phyloP scores from a whole-genome alignment of 140 eudicot genomes.

The Anethum foeniculum region DNA sequence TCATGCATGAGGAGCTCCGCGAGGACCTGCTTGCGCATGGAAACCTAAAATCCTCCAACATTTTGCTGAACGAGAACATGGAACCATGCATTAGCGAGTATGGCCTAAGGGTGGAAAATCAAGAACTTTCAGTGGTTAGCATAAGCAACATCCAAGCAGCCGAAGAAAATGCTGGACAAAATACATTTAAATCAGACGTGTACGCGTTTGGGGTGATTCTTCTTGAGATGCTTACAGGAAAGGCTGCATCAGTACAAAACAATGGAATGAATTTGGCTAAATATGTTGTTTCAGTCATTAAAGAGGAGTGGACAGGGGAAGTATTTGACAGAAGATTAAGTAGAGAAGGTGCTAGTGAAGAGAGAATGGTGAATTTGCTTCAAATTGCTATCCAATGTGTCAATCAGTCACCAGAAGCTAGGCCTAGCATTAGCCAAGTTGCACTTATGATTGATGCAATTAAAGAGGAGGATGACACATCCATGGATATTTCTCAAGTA shows the following conservation, averaged over 20 bases:
- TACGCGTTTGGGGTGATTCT: conserved; percentile 61
- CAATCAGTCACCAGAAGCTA: conserved; percentile 32
- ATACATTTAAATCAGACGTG: conserved; percentile 40
- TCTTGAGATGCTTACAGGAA: conserved; percentile 70
- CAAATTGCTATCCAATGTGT: conserved; percentile 68
- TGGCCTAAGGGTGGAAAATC: conserved; percentile 45
- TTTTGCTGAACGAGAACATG: conserved; percentile 60
- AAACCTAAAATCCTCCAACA: conserved; percentile 75
- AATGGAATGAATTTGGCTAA: conserved; percentile 55
- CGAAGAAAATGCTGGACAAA: background rate
- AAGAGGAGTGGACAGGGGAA: conserved; percentile 80
- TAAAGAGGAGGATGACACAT: conserved; percentile 65
- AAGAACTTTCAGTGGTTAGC: conserved; percentile 22
- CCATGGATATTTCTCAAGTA: conserved; percentile 47
- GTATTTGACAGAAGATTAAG: conserved; percentile 58
- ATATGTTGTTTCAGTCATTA: conserved; percentile 66
- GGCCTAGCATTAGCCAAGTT: conserved; percentile 57
- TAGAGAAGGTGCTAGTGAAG: conserved; percentile 74
- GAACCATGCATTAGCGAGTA: conserved; percentile 72
- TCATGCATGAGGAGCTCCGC: conserved; percentile 56
- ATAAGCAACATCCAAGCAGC: conserved; percentile 17
- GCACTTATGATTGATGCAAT: conserved; percentile 40
- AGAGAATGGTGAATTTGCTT: conserved; percentile 64
- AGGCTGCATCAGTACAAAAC: conserved; percentile 40
- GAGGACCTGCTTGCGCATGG: conserved; percentile 55